Percentiles rank a stretch among this genome's conserved stretches.
Evolutionary conservation across 1,284 basidiomycete genomes (phyloP).

Genomic region (Inonotus obliquus): DNA sequence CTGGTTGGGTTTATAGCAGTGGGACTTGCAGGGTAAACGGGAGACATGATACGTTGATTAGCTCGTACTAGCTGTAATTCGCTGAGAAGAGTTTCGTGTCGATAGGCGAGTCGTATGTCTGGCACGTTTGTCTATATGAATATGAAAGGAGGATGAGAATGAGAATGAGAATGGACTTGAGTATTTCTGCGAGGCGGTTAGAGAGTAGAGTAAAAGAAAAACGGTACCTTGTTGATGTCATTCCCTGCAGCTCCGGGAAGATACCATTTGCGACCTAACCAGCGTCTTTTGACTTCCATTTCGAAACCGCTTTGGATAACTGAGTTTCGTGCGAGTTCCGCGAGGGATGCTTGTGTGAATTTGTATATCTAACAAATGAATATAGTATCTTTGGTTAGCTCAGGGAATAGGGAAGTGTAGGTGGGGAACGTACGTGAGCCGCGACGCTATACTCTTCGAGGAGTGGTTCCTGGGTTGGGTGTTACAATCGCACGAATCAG

Average conservation of each 20-base stretch:
- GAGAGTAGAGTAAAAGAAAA: too few species aligned
- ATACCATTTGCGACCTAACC: constrained; percentile 91
- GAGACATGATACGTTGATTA: constrained; percentile 13
- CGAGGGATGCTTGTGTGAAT: constrained; percentile 77
- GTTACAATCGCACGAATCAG: background rate
- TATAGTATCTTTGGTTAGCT: background rate
- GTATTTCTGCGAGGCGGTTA: background rate
- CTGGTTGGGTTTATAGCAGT: constrained; percentile 5
- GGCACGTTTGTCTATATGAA: constrained; percentile 88
- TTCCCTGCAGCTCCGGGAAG: constrained; percentile 85
- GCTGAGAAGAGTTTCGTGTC: constrained; percentile 86
- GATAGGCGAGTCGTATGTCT: constrained; percentile 80
- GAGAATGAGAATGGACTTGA: background rate
- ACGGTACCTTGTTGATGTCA: constrained; percentile 82
- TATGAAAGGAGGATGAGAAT: constrained; percentile 8
- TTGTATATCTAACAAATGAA: constrained; percentile 78
- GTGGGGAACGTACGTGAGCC: constrained; percentile 65
- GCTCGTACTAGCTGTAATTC: constrained; percentile 70
- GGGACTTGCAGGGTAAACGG: background rate
- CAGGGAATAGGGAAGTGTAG: background rate
- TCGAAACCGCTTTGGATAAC: constrained; percentile 98
- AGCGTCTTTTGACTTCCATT: constrained; percentile 97
- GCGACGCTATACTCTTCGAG: constrained; percentile 98
- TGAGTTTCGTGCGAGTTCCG: constrained; percentile 93
- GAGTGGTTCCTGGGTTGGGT: constrained; percentile 74